Evolutionary conservation across 225 moss, liverwort and hornwort genomes (phyloP).

Genomic region (Thuidium tamariscinum): DNA sequence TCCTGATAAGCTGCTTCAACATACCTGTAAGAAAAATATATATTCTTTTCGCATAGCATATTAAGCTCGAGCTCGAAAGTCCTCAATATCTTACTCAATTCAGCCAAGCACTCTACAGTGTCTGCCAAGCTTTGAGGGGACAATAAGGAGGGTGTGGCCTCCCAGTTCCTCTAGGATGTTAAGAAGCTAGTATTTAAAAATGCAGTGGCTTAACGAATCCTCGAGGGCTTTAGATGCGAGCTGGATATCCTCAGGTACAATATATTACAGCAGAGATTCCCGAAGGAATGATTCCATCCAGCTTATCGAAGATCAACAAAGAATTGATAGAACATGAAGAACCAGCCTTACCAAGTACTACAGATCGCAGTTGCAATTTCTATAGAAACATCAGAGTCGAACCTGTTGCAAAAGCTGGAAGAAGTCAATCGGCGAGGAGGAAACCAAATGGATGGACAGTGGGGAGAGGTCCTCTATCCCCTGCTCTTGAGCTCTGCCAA

Average conservation of each 20-base stretch:
- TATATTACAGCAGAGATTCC: not conserved
- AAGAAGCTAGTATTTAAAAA: not conserved
- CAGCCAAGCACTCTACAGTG: not conserved
- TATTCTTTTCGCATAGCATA: no score
- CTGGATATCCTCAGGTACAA: not conserved
- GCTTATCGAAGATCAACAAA: not conserved
- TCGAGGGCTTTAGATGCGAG: not conserved
- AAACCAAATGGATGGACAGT: not conserved
- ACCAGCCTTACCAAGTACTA: not conserved
- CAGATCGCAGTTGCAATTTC: not conserved
- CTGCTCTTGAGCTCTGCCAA: slow-evolving; percentile 42
- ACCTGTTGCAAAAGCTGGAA: not conserved
- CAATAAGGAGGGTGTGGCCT: not conserved
- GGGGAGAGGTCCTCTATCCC: not conserved
- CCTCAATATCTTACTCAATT: not conserved
- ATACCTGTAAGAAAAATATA: not conserved
- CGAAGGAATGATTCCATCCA: not conserved
- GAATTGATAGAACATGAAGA: not conserved
- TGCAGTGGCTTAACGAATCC: not conserved
- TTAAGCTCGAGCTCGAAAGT: not conserved
- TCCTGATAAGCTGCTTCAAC: not conserved
- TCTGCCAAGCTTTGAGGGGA: not conserved
- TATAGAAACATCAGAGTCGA: not conserved
- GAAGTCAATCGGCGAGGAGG: not conserved
- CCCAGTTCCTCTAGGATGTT: not conserved